Evolutionary conservation across 1,284 basidiomycete genomes (phyloP), one percentile per base, ranked within the genome.

Genomic region (Leccinum cinnamomeum): DNA sequence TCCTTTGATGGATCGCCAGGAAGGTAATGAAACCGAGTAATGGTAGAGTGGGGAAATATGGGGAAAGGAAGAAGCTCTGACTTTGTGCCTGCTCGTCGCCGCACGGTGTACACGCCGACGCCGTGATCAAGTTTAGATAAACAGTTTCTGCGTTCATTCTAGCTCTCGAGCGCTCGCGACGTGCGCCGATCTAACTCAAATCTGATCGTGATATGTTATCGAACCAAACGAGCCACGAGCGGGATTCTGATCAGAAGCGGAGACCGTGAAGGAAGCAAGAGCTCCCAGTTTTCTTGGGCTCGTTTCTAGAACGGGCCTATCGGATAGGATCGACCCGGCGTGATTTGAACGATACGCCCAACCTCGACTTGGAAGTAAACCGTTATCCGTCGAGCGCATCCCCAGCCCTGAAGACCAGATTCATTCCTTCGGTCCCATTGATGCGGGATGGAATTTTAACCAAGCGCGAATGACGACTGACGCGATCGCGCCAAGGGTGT

Each of bases 61-160:
- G 50, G 23, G 25, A 14, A 51, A 51, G 50, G 14, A 25, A 25
- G 44, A 20, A 18, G 44, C 10, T 46, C 5, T 46, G 46, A 46
- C 20, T 11, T 35, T 16, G 35, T 41, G 50, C 25, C 53, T 51
- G 60, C 33, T 58, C 28, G 28, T n/a, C 5, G 57, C 54, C 62
- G 37, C 59, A 46, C 37, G 44, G 20, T 10, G 7, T 48, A 53
- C 69, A 69, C 59, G 65, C 58, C 11, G 50, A 30, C 28, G 28
- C 28, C 10, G 23, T 3, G 48, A 25, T 44, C 41, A 18, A 28
- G 50, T 23, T 51, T 23, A 25, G 50, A 51, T 51, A 37, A 51
- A 51, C 18, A 46, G n/a, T 46, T 46, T 37, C 35, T 18, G 11
- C 44, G 18, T 18, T 46, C 44, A 46, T 46, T 46, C 18, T 37